Percentiles rank a stretch among this genome's conserved stretches.
phyloP scores from a whole-genome alignment of 2,329 filamentous ascomycete species.

The Sclerotinia subarctica region DNA sequence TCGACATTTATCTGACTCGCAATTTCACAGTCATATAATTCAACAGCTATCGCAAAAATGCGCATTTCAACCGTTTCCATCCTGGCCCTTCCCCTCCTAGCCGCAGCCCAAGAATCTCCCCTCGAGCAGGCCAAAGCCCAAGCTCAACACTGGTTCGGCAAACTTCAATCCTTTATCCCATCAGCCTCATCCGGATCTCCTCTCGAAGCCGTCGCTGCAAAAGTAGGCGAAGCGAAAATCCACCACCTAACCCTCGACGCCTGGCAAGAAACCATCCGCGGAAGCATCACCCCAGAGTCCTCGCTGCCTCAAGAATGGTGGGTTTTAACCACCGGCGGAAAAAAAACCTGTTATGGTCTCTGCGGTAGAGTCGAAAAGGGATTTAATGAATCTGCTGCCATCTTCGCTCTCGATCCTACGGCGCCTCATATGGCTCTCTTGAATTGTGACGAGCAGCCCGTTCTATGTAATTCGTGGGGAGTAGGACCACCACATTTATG shows the following conservation, averaged over 20 bases:
- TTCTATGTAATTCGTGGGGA: conserved; percentile 74
- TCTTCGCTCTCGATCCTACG: conserved; percentile 58
- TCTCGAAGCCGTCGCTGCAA: conserved; percentile 47
- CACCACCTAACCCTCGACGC: conserved; percentile 62
- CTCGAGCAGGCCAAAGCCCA: conserved; percentile 58
- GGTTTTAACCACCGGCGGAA: conserved; percentile 69
- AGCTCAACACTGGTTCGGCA: conserved; percentile 62
- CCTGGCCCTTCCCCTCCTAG: conserved; percentile 56
- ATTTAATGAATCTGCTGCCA: conserved; percentile 62
- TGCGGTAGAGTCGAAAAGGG: conserved; percentile 63
- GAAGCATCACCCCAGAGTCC: conserved; percentile 55
- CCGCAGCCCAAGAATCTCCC: conserved; percentile 50
- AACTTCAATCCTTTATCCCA: conserved; percentile 54
- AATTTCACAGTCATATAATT: background rate
- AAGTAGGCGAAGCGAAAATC: conserved; percentile 51
- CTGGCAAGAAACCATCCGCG: conserved; percentile 67
- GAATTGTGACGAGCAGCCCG: conserved; percentile 70
- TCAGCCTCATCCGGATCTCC: conserved; percentile 41
- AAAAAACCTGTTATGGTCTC: conserved; percentile 69
- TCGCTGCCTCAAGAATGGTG: conserved; percentile 70
- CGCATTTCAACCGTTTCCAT: conserved; percentile 53
- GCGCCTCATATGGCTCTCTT: conserved; percentile 66
- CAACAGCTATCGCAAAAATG: conserved; percentile 43
- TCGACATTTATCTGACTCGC: background rate
- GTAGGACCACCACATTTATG: conserved; percentile 62